Evolutionary conservation across 108 stramenopile genomes (phyloP), one percentile per base, ranked within the genome.

Genomic region (Ochromonas danica): DNA sequence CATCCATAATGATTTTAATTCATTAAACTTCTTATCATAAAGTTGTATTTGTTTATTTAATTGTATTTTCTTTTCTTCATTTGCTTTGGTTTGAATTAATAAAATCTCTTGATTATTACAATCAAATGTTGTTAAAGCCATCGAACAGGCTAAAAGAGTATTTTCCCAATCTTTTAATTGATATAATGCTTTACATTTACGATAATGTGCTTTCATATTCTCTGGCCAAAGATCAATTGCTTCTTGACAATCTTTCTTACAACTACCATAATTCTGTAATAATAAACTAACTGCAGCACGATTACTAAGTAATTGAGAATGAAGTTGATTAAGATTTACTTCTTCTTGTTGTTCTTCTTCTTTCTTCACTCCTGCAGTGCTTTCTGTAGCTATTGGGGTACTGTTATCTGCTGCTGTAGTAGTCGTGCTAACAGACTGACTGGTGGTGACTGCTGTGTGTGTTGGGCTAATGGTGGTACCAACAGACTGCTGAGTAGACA

Each of bases 161-260:
- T 35, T 6, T 10, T 31, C 30, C 3, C 6, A 67, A 3, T 67
- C 14, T 36, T 67, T 67, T 6, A 67, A 36, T 10, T 10, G 17
- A 67, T 31, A 67, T 36, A 67, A 35, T 10, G 63, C 17, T 36
- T 67, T 67, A 10, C 30, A 67, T 35, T 10, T 28, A 14, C 63
- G 17, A 67, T 67, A 67, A 67, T 67, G 63, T 36, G 63, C 63
- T 36, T 67, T 67, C 14, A 67, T 31, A 33, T 67, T 67, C 25
- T 22, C 63, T 35, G 63, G 63, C 63, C 63, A 67, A 31, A 67
- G 6, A 10, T 6, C 31, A 31, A 67, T 67, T 3, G 63, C 27
- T 31, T 10, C 10, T 35, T 3, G 6, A 36, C 63, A 28, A 67
- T 67, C 63, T 14, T 36, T 28, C 17, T 33, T 22, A 28, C 33